Evolutionary conservation across 306 rosid species (phyloP), one percentile per base, ranked within the genome.

Genomic region (Citrullus colocynthis): DNA sequence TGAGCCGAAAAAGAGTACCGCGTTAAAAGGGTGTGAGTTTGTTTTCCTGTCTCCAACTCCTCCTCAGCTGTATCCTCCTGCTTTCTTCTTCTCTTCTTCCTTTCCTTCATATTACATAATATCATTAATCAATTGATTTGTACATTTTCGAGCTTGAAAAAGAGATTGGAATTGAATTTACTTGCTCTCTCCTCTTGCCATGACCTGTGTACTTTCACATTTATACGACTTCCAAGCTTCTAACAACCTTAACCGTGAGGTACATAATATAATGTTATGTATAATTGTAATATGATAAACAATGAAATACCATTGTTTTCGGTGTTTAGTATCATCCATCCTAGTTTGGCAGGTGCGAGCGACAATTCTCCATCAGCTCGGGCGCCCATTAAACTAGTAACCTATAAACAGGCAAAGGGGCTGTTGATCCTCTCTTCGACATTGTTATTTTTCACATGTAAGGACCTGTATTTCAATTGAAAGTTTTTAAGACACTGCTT

Each of bases 1-100:
- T 95, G 9, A 87, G 91, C 86, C 90, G 96, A 78, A 95, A 95
- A 86, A 87, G 93, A 84, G 91, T 85, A 41, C 93, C 96, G 61
- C 98, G 97, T 74, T 92, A 63, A 7, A 39, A 78, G 86, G 79
- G 59, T 64, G 42, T 9, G 70, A 14, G 52, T 54, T 11, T 71
- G 78, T 83, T 61, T 78, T 83, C 80, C 7, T 59, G 77, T 81
- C 36, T 78, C 80, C 57, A 52, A 52, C 57, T 52, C 81, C 52
- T 78, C 58, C 24, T 24, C 41, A 12, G 52, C 37, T 45, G 66
- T 75, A 51, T 56, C 17, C 21, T 30, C 61, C 32, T 76, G 39
- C 41, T 5, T 59, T 57, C 3, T 57, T 51, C 30, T 9, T 9
- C 6, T 71, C 58, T 28, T 32, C 44, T 15, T 58, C 15, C 24